Base-by-base conservation (phyloP, 169 alveolate species). In the Plasmodium knowlesi region DNA sequence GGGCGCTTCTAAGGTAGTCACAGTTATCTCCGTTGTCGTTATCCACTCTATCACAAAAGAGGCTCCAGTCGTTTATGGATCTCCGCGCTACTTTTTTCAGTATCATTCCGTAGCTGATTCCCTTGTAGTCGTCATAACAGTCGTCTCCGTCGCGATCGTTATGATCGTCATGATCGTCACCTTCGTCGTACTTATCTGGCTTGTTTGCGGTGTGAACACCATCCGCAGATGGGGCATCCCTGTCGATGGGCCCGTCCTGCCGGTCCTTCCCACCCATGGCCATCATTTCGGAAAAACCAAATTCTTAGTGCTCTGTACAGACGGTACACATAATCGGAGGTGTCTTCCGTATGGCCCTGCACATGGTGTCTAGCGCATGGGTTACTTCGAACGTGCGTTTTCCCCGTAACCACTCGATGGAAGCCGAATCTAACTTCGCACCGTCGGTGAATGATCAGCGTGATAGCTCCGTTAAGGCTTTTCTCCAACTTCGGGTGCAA, bases 11-110 rank as follows among this genome's bases (percentile, higher is more conserved):
- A 53, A 85, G 81, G 70, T 46, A 67, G 30, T 85, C 78, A 12
- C 1, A 74, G 32, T 85, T 85, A 5, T 74, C 85, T 12, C 93
- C 93, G 25, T 22, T 85, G 37, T 85, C 93, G 70, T 85, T 74
- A 9, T 85, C 80, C 22, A 85, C 93, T 28, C 79, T 32, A 16
- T 85, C 86, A 30, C 93, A 85, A 46, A 85, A 85, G 41, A 85
- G 72, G 50, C 43, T 19, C 93, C 93, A 85, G 67, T 85, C 93
- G 54, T 85, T 85, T 73, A 85, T 85, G 0, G 83, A 85, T 28
- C 93, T 73, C 22, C 70, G 76, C 8, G 54, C 70, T 25, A 85
- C 71, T 46, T 85, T 85, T 50, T 85, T 85, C 30, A 85, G 41
- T 5, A 85, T 12, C 41, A 85, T 22, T 1, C 82, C 84, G 67